phyloP scores from a whole-genome alignment of 2,329 filamentous ascomycete species.

The Ophiostoma montium region DNA sequence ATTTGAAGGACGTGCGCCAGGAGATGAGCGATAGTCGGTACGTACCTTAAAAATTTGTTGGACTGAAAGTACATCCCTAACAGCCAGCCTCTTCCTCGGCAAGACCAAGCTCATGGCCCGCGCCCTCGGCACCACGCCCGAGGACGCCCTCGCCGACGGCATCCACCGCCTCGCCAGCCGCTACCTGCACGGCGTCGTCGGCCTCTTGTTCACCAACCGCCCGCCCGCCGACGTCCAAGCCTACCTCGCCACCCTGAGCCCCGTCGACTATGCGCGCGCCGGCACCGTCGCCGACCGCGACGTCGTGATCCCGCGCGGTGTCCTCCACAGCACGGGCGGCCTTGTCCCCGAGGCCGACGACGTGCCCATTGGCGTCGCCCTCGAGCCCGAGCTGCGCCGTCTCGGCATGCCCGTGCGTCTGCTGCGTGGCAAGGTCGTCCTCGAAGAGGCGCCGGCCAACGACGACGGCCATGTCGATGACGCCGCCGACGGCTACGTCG shows the following conservation, averaged over 20 bases:
- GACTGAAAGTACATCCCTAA: background rate
- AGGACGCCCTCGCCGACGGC: constrained; percentile 69
- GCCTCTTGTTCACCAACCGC: constrained; percentile 80
- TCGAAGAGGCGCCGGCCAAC: constrained; percentile 35
- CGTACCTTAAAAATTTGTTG: no score
- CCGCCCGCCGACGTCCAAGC: constrained; percentile 44
- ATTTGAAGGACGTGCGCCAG: constrained; percentile 78
- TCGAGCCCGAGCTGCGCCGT: constrained; percentile 82
- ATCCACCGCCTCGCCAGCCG: constrained; percentile 49
- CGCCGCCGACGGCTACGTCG: constrained; percentile 44
- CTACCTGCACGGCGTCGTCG: constrained; percentile 62
- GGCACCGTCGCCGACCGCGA: constrained; percentile 60
- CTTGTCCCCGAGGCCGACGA: constrained; percentile 71
- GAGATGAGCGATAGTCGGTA: constrained; percentile 77
- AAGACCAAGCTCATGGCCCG: constrained; percentile 99
- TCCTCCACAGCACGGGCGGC: constrained; percentile 67
- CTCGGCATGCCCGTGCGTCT: constrained; percentile 82
- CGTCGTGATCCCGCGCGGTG: constrained; percentile 71
- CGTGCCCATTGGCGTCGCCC: constrained; percentile 69
- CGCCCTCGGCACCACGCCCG: constrained; percentile 66
- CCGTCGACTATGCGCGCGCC: constrained; percentile 83
- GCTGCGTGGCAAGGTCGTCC: constrained; percentile 72
- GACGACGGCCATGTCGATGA: constrained; percentile 31
- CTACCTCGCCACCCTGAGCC: constrained; percentile 59
- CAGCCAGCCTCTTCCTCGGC: constrained; percentile 81